Percentiles rank a stretch among this genome's conserved stretches.
Evolutionary conservation across 345 rosid species (phyloP).

Genomic region (Erysimum cheiranthoides): DNA sequence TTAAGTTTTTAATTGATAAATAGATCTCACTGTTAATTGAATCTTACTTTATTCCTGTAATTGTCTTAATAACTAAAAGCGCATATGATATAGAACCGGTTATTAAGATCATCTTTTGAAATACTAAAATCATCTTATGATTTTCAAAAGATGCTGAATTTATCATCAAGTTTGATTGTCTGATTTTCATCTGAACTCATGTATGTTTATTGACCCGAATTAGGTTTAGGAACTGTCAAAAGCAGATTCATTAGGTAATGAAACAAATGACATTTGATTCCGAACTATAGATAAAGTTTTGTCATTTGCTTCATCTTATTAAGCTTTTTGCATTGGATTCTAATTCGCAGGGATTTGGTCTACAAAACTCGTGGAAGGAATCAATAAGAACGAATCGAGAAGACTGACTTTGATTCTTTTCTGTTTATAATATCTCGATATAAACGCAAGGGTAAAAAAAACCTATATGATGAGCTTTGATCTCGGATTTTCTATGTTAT

Average conservation of each 20-base stretch:
- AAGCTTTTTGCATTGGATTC: conserved; percentile 21
- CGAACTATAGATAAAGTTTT: background rate
- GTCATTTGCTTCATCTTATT: conserved; percentile 2
- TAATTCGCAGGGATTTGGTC: conserved; percentile 61
- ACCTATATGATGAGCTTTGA: conserved; percentile 5
- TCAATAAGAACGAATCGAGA: conserved; percentile 80
- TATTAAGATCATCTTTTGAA: conserved; percentile 14
- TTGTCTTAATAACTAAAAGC: background rate
- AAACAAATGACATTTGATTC: background rate
- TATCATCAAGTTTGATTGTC: background rate
- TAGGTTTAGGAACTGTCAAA: conserved; percentile 57
- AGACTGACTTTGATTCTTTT: conserved; percentile 81
- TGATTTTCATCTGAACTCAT: conserved; percentile 59
- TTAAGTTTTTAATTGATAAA: background rate
- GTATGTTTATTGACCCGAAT: conserved; percentile 63
- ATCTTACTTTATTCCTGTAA: conserved; percentile 3
- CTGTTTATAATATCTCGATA: conserved; percentile 66
- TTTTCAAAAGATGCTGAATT: conserved; percentile 15
- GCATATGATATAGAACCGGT: conserved; percentile 11
- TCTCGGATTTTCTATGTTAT: background rate
- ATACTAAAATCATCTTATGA: too few species aligned
- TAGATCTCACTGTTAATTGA: conserved; percentile 5
- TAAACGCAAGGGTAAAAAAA: conserved; percentile 70
- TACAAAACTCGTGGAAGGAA: conserved; percentile 81
- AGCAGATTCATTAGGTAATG: conserved; percentile 68